A percentile compares a stretch with the other conserved stretches of the same genome.
phyloP scores from a whole-genome alignment of 805 yeast genomes.

The Lipomyces yamanashiensis region DNA sequence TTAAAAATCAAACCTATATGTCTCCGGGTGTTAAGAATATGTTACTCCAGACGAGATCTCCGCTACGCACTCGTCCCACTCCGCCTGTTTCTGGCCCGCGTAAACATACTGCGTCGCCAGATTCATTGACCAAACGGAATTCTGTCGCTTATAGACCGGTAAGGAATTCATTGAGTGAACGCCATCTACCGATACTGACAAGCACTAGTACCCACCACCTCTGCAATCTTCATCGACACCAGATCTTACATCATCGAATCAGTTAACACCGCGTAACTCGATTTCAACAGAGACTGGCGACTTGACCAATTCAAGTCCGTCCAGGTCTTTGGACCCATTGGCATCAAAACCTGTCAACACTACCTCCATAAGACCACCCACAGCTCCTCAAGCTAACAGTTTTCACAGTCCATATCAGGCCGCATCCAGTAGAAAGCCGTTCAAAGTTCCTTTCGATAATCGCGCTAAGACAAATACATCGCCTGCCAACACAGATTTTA shows the following conservation, averaged over 20 bases:
- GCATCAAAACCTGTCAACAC: neutral
- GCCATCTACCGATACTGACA: too few species aligned
- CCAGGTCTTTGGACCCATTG: neutral
- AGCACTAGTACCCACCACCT: neutral
- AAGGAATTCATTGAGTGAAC: too few species aligned
- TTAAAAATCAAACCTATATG: neutral
- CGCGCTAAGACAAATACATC: neutral
- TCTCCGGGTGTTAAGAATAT: constrained; percentile 17
- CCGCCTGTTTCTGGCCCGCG: neutral
- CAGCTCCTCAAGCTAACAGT: neutral
- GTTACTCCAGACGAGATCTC: neutral
- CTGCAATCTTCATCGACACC: neutral
- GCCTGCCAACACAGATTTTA: too few species aligned
- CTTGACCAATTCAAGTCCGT: neutral
- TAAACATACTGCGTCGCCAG: too few species aligned
- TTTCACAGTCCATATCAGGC: neutral
- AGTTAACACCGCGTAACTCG: neutral
- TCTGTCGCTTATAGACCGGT: too few species aligned
- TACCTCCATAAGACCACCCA: neutral
- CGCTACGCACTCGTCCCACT: neutral
- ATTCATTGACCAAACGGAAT: too few species aligned
- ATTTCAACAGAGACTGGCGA: neutral
- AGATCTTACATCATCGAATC: neutral
- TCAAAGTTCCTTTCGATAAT: neutral
- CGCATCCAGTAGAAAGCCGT: neutral